Conservation (phyloP, 2,329 filamentous ascomycete genomes). For the Aschersonia sp. region DNA sequence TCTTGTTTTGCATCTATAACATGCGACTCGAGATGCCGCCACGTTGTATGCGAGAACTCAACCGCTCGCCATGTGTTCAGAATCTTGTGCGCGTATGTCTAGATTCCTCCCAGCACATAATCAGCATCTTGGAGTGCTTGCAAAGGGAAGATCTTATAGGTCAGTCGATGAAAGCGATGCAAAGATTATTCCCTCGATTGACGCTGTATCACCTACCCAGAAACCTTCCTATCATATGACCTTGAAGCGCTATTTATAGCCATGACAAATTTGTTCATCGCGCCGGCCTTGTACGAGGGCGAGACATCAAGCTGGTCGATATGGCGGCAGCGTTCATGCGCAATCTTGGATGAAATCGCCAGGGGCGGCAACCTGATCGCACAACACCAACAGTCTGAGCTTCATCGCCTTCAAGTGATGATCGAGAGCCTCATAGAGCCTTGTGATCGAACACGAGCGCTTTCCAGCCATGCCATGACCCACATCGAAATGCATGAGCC, state of each 20-base stretch:
- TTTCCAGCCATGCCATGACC: not conserved
- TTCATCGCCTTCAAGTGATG: conserved; percentile 23
- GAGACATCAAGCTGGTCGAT: conserved; percentile 12
- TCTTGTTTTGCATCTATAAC: conserved; percentile 11
- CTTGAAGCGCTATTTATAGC: conserved; percentile 25
- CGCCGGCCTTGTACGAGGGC: conserved; percentile 15
- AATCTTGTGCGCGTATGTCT: conserved; percentile 8
- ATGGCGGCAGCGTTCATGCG: conserved; percentile 23
- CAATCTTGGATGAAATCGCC: conserved; percentile 28
- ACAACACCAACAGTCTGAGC: conserved; percentile 22
- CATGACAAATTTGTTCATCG: conserved; percentile 20
- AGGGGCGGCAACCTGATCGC: conserved; percentile 26
- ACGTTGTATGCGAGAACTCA: not conserved
- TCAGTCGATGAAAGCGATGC: conserved; percentile 6
- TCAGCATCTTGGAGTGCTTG: conserved; percentile 21
- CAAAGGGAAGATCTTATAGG: conserved; percentile 26
- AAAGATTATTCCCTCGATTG: not conserved
- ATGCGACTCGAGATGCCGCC: conserved; percentile 6
- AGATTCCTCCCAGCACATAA: conserved; percentile 10
- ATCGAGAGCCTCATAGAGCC: not conserved
- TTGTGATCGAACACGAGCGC: not conserved
- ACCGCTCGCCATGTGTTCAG: not conserved
- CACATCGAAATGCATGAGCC: not conserved
- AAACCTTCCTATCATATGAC: conserved; percentile 30
- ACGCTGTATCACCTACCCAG: conserved; percentile 4